These are phyloP conservation scores for Spizellomyces punctatus DNA, from an alignment of 192 early-diverging fungal genomes.

Conservation along the genomic window DNA sequence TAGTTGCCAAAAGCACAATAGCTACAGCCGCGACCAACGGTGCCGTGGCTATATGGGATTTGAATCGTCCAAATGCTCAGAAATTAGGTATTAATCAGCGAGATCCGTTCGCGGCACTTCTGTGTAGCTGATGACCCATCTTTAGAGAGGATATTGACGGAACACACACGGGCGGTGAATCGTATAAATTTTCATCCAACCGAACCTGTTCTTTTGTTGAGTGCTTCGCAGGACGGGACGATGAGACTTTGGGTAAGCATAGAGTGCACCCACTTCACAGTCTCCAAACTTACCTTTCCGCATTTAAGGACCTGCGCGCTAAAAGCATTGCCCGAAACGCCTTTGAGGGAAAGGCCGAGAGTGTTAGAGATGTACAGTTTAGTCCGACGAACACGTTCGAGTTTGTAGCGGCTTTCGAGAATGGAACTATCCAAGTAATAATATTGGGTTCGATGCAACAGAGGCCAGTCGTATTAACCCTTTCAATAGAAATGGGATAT, in stretches of 20 bases:
- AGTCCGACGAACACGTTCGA: slow-evolving; percentile 59
- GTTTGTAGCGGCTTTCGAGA: slow-evolving; percentile 82
- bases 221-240: slow-evolving; percentile 74
- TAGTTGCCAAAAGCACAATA: slow-evolving; percentile 63
- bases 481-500: slow-evolving; percentile 80
- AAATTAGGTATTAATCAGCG: slow-evolving; percentile 36
- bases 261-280: slow-evolving; percentile 7
- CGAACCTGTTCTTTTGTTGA: slow-evolving; percentile 66
- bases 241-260: slow-evolving; percentile 70
- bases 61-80: slow-evolving; percentile 48
- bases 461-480: slow-evolving; percentile 81
- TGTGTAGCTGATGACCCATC: too few species aligned
- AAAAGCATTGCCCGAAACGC: slow-evolving; percentile 47
- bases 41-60: slow-evolving; percentile 75
- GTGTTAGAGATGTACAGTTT: slow-evolving; percentile 81
- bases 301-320: slow-evolving; percentile 70
- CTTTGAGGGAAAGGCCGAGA: slow-evolving; percentile 76
- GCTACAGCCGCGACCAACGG: slow-evolving; percentile 73
- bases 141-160: slow-evolving; percentile 65
- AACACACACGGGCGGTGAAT: slow-evolving; percentile 75
- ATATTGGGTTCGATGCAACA: slow-evolving; percentile 70
- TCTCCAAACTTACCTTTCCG: slow-evolving; percentile 20
- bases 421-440: slow-evolving; percentile 70
- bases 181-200: slow-evolving; percentile 77
- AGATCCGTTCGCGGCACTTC: too few species aligned